phyloP scores from a whole-genome alignment of 495 filamentous ascomycete genomes.

The Tuber magnatum region DNA sequence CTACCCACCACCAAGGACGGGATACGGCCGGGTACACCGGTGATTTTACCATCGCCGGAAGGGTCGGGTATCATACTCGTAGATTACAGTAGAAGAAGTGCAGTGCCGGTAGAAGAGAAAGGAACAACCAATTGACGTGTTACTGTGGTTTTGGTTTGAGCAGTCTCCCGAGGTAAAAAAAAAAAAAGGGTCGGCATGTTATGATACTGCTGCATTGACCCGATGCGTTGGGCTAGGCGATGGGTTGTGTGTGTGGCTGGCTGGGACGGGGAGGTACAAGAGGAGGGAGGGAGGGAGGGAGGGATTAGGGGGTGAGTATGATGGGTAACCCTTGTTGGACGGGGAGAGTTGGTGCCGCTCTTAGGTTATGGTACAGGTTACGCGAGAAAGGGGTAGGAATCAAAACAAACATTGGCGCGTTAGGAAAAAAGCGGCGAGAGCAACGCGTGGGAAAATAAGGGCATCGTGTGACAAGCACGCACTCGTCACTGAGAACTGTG shows the following conservation, averaged over 20 bases:
- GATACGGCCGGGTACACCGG: not conserved
- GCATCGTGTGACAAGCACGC: not conserved
- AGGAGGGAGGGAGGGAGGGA: too few species aligned
- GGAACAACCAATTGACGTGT: not conserved
- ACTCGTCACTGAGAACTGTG: not conserved
- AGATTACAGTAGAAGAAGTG: not conserved
- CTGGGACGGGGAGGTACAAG: constrained; percentile 5
- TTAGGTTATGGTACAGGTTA: not conserved
- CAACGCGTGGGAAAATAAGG: not conserved
- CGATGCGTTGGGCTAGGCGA: not conserved
- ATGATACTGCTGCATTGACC: not conserved
- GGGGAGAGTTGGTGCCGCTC: not conserved
- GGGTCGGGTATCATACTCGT: not conserved
- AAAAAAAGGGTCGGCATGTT: not conserved
- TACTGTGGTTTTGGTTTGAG: not conserved
- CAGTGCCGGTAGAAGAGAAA: not conserved
- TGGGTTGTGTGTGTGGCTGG: not conserved
- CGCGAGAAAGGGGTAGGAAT: not conserved
- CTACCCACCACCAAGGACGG: not conserved
- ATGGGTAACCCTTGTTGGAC: not conserved
- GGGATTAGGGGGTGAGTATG: not conserved
- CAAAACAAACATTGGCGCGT: constrained; percentile 1
- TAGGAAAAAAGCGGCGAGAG: not conserved
- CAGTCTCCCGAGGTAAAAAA: not conserved
- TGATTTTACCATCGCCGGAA: not conserved